A percentile compares a stretch with the other conserved stretches of the same genome.
These are phyloP conservation scores for Cladophialophora psammophila DNA, from an alignment of 2,329 filamentous ascomycete genomes.

Conservation along the genomic window DNA sequence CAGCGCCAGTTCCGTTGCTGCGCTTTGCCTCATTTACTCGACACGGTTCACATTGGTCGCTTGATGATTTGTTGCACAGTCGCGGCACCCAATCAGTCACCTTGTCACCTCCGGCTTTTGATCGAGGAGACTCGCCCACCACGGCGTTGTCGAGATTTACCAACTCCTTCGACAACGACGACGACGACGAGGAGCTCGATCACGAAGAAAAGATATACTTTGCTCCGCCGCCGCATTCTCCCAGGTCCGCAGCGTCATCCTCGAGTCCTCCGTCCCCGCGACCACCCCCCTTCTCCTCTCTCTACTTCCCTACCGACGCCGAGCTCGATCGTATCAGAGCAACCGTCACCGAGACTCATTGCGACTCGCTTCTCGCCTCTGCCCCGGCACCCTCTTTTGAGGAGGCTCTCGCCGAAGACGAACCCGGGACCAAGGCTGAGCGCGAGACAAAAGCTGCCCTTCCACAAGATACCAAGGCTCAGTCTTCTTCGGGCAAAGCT, in stretches of 20 bases:
- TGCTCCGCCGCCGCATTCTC: slow-evolving; percentile 52
- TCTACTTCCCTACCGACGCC: slow-evolving; percentile 61
- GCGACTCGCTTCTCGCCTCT: slow-evolving; percentile 58
- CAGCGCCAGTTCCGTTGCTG: slow-evolving; percentile 1
- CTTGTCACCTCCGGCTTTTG: slow-evolving; percentile 26
- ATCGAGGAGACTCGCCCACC: slow-evolving; percentile 45
- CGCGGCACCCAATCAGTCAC: slow-evolving; percentile 28
- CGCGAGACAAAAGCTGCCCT: slow-evolving; percentile 85
- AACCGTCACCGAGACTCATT: slow-evolving; percentile 56
- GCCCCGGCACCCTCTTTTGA: slow-evolving; percentile 60
- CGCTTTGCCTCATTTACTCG: slow-evolving; percentile 15
- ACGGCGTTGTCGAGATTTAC: slow-evolving; percentile 52
- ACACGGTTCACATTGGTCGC: slow-evolving; percentile 9
- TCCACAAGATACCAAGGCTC: slow-evolving; percentile 79
- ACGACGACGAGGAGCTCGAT: slow-evolving; percentile 44
- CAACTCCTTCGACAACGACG: slow-evolving; percentile 41
- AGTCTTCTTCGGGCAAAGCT: slow-evolving; percentile 68
- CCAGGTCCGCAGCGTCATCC: slow-evolving; percentile 51
- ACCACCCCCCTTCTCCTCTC: slow-evolving; percentile 70
- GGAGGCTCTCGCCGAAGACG: slow-evolving; percentile 55
- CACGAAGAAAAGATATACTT: slow-evolving; percentile 49
- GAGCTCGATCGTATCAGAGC: slow-evolving; percentile 50
- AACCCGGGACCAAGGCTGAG: slow-evolving; percentile 59
- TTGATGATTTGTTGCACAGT: slow-evolving; percentile 21
- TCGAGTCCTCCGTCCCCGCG: slow-evolving; percentile 61